Percentiles rank a stretch among this genome's conserved stretches.
Conservation (phyloP, 441 rosid species). For the Brassica hybrid region DNA sequence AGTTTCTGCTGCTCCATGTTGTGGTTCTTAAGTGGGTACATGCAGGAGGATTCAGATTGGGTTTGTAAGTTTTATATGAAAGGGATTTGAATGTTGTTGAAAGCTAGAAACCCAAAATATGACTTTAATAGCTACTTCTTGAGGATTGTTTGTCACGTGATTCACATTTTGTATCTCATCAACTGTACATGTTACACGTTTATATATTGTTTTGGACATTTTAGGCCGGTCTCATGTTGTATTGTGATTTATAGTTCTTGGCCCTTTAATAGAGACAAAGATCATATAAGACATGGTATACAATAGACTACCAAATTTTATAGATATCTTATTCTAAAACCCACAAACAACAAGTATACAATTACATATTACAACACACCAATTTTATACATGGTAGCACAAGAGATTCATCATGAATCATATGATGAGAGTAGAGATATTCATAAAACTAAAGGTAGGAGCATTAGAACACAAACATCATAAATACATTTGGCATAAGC, state of each 20-base stretch:
- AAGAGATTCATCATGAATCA: conserved; percentile 25
- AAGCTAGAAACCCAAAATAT: conserved; percentile 23
- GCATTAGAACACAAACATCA: conserved; percentile 17
- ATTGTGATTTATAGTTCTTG: background rate
- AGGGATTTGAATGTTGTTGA: conserved; percentile 40
- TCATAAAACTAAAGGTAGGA: conserved; percentile 9
- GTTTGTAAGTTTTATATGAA: conserved; percentile 38
- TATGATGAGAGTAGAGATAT: conserved; percentile 14
- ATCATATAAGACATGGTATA: background rate
- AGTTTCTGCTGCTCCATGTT: conserved; percentile 29
- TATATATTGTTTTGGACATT: background rate
- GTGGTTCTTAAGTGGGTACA: conserved; percentile 41
- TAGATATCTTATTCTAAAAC: background rate
- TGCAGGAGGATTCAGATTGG: conserved; percentile 27
- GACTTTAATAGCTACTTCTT: conserved; percentile 12
- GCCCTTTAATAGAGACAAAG: background rate
- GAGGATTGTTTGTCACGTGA: conserved; percentile 12
- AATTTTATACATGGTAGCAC: conserved; percentile 27
- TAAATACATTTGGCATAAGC: conserved; percentile 15
- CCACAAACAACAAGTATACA: conserved; percentile 22
- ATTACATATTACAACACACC: conserved; percentile 19
- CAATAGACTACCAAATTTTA: background rate
- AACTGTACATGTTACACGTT: background rate
- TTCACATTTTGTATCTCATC: conserved; percentile 8
- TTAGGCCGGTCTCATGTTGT: too few species aligned